Percentiles rank a stretch among this genome's conserved stretches.
These are phyloP conservation scores for Nemania diffusa DNA, from an alignment of 2,329 filamentous ascomycete species.

Conservation along the genomic window DNA sequence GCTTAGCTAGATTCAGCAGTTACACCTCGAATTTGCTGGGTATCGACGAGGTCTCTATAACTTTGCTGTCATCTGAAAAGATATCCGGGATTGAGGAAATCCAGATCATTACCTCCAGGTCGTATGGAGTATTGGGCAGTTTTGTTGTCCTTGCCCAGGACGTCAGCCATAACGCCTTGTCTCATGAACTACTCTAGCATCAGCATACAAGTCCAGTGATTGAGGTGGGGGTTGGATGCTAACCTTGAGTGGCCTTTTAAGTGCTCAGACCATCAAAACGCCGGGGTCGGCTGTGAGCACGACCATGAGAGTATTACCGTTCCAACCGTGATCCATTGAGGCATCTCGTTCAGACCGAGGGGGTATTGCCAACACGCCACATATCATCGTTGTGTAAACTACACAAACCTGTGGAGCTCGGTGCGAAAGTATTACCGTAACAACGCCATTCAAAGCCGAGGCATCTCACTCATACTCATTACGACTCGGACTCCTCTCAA, in stretches of 20 bases:
- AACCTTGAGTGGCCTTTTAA: constrained; percentile 31
- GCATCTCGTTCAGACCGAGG: constrained; percentile 27
- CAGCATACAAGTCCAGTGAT: constrained; percentile 21
- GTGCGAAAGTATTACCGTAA: constrained; percentile 26
- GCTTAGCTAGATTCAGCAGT: constrained; percentile 3
- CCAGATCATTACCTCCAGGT: constrained; percentile 34
- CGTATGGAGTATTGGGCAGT: constrained; percentile 42
- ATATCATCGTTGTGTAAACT: constrained; percentile 19
- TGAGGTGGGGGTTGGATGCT: neutral
- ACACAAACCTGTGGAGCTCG: constrained; percentile 7
- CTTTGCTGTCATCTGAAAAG: constrained; percentile 4
- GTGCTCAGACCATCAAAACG: constrained; percentile 31
- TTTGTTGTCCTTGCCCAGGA: constrained; percentile 51
- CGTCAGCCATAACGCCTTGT: constrained; percentile 40
- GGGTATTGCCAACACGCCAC: constrained; percentile 20
- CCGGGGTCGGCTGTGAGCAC: constrained; percentile 33
- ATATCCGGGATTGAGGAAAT: constrained; percentile 13
- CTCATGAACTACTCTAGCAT: constrained; percentile 28
- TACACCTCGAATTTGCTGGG: neutral
- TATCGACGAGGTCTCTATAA: neutral
- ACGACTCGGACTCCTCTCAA: constrained; percentile 39
- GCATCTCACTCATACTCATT: constrained; percentile 42
- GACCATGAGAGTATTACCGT: constrained; percentile 37
- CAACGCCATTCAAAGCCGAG: constrained; percentile 27
- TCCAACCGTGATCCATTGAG: constrained; percentile 30